Evolutionary conservation across 2,329 filamentous ascomycete genomes (phyloP), one percentile per base, ranked within the genome.

Genomic region (Colletotrichum navitas): DNA sequence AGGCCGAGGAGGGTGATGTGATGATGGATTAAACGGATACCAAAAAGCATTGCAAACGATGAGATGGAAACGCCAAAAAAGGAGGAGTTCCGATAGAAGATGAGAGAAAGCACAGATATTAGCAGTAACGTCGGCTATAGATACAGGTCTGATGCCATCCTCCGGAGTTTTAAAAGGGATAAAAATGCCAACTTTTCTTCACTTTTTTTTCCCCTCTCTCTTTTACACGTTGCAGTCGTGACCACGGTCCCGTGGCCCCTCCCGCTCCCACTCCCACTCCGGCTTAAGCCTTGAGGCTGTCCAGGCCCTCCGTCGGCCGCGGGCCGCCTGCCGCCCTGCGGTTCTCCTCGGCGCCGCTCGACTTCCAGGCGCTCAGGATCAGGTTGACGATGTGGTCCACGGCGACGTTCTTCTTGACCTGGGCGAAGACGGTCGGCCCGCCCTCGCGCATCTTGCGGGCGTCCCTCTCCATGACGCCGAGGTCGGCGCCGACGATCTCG

Each of bases 361-460:
- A 91, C 85, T 91, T 95, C 96, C 96, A 98, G 7, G 95, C 95
- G 79, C 94, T 97, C 77, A 96, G 77, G 63, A 99, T 93, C 82
- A 98, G 81, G 75, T 93, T 93, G 21, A 97, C 90, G 79, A 98
- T 97, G 80, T 96, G 92, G 73, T 94, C 89, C 10, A 98, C 90
- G 1, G 91, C 94, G 72, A 94, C 92, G 2, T 91, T 91, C 82
- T 94, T 92, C 89, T 98, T 99, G n/a, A 99, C 95, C 84, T 97
- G 94, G 0, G 95, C 95, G 80, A 98, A 98, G 4, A 99, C 93
- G 0, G 95, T 98, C 6, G 96, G 96, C 0, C 96, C 96, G 2
- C 94, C 95, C 82, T 98, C 95, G 63, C 96, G 88, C 90, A 99
- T 99, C 87, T 95, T 95, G 77, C 94, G 88, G 18, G 95, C 93